These are phyloP conservation scores for Dryas alaskensis DNA, from an alignment of 306 rosid species.

Conservation along the genomic window DNA sequence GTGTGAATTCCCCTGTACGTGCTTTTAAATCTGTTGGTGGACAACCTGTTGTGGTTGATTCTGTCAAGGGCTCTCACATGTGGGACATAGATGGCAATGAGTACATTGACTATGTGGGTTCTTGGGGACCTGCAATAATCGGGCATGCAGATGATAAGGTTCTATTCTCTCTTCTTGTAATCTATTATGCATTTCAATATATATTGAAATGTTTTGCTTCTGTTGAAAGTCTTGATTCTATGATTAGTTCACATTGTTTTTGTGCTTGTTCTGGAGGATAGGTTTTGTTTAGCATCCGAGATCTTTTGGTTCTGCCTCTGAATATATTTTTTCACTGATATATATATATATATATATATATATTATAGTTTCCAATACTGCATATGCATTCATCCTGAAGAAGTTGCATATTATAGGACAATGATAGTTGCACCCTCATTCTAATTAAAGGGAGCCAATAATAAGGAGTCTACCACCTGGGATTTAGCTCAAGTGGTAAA, in stretches of 20 bases:
- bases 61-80: slow-evolving; percentile 86
- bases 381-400: background rate
- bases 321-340: background rate
- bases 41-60: slow-evolving; percentile 80
- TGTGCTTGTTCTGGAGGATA: background rate
- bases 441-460: background rate
- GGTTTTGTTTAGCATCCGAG: background rate
- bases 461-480: background rate
- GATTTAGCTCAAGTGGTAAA: background rate
- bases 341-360: background rate
- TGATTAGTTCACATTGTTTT: background rate
- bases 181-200: background rate
- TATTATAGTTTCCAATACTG: background rate
- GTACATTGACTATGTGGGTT: slow-evolving; percentile 94
- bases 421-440: background rate
- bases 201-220: background rate
- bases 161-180: slow-evolving; percentile 5
- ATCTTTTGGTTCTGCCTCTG: background rate
- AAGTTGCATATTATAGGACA: background rate
- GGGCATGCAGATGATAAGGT: slow-evolving; percentile 97
- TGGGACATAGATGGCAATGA: slow-evolving; percentile 93
- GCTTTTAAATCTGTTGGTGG: slow-evolving; percentile 97
- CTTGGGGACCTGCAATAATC: slow-evolving; percentile 99
- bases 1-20: slow-evolving; percentile 93
- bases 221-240: slow-evolving; percentile 7